Evolutionary conservation across 257 asterid species (phyloP), one percentile per base, ranked within the genome.

Genomic region (Linaria vulgaris): DNA sequence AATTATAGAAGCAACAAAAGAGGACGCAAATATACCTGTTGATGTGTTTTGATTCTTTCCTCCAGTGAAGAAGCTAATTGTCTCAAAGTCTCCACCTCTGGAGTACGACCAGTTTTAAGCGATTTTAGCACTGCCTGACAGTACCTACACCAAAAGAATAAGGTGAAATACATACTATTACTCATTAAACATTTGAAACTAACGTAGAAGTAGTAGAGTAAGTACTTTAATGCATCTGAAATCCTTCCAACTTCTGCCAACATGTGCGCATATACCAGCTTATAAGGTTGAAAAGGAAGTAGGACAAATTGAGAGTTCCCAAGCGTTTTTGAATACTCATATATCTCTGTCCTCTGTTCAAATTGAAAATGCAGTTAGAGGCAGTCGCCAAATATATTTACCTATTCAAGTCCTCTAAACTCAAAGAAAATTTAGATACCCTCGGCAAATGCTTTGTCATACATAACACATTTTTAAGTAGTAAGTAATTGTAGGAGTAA

Each of bases 211-310:
- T 48, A 66, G 50, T 23, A n/a, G n/a, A n/a, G 51, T 22, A 41
- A 41, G 54, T 88, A 91, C 98, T 88, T 91, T 27, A 85, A 69
- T 53, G 97, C 90, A 75, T 92, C 99, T 5, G 99, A 75, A 56
- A 83, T 79, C 83, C 85, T 87, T 75, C 99, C 99, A 73, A 92
- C 96, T 84, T 92, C 99, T 60, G 95, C 94, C 80, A 92, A 65
- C 99, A 92, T 92, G 73, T 74, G 82, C 3, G 99, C 99, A 64
- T 92, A 92, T 19, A 87, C 75, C 68, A 90, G 84, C 88, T 94
- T 94, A 58, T 94, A 94, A 41, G 99, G 96, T 78, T 94, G 99
- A 81, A 94, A 94, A 1, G 99, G 83, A 22, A 82, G 91, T 56
- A 94, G 94, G 74, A 80, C 79, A 49, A 84, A 94, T 82, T 94